Evolutionary conservation across 2,329 filamentous ascomycete genomes (phyloP), one percentile per base, ranked within the genome.

Genomic region (Aspergillus carbonarius): DNA sequence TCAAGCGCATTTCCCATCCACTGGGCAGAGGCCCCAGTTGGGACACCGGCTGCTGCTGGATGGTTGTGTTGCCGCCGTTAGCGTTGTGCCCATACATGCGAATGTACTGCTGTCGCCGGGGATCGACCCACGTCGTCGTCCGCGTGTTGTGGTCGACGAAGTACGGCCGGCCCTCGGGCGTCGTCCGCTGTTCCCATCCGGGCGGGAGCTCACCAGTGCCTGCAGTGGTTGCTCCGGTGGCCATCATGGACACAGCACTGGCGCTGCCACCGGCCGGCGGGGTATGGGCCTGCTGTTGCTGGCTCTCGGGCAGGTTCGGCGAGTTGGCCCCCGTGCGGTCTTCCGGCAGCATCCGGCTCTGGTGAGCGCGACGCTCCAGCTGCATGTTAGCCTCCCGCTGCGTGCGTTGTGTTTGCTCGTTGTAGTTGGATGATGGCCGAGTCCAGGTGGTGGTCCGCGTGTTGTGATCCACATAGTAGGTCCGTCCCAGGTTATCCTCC

Each of bases 1-100:
- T 99, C 53, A 99, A 87, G 60, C 95, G 91, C 95, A 99, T 99
- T 82, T 99, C 95, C 95, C 95, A 99, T 2, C 95, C 95, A 70
- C 95, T 98, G 3, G 95, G 95, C 49, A 99, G 78, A 25, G 95
- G 95, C 4, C 95, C 95, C 47, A 99, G 85, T 74, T 99, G 95
- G 2, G 95, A 98, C 2, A 99, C 95, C 0, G 95, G 93, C 77
- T 99, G 95, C 73, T 97, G 93, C 76, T 98, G 93, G 64, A 98
- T 96, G 54, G 88, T 90, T 49, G 91, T 93, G 68, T 88, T 92
- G 66, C 87, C 86, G 47, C 81, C 81, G 35, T 78, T 79, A 62
- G 89, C 90, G 76, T 92, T 95, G 68, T 93, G 91, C 2, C 93
- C 93, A 72, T 99, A 99, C 91, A 98, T 97, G 59, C 95, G 85